Evolutionary conservation across 352 stramenopile species (phyloP), one percentile per base, ranked within the genome.

Genomic region (Phytophthora cactorum): DNA sequence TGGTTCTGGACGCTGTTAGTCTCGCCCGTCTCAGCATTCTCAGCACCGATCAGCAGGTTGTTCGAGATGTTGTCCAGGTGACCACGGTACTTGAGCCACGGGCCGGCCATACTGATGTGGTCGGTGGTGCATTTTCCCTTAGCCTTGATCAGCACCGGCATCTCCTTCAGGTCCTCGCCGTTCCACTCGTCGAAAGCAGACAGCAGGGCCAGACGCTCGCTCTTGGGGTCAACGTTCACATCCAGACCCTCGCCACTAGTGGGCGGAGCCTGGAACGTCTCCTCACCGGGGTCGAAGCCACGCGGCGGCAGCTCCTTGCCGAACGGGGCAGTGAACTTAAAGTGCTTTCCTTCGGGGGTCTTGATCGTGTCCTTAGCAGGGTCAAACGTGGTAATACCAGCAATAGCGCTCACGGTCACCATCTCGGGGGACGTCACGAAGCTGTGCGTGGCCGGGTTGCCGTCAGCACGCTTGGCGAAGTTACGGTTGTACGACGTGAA

Each of bases 111-210:
- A 68, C 86, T 96, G 67, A 98, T 98, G 84, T 98, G 93, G 70
- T 98, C 93, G 27, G 93, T 98, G 38, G 93, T 98, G 91, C 93
- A 98, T 83, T 98, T 98, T 74, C 93, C 93, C 89, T 97, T 96
- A 46, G 92, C 91, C 86, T 98, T 98, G 76, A 98, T 98, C 52
- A 98, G 75, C 68, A 98, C 91, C 22, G 86, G 89, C 77, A 97
- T 82, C 68, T 87, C 70, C 51, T 82, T 77, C 29, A 97, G 77
- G 75, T 97, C 91, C 76, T 96, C 92, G 50, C 92, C 92, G 67
- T 91, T 76, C 92, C 92, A 98, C 56, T 78, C 78, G 59, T 96
- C 83, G 71, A 98, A 98, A 12, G 92, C 72, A 61, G 86, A 74
- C 29, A 98, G 77, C 17, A 98, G 84, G 34, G 92, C 89, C 25